These are phyloP conservation scores for Solanum paucissectum DNA, from an alignment of 257 asterid genomes.

Conservation along the genomic window DNA sequence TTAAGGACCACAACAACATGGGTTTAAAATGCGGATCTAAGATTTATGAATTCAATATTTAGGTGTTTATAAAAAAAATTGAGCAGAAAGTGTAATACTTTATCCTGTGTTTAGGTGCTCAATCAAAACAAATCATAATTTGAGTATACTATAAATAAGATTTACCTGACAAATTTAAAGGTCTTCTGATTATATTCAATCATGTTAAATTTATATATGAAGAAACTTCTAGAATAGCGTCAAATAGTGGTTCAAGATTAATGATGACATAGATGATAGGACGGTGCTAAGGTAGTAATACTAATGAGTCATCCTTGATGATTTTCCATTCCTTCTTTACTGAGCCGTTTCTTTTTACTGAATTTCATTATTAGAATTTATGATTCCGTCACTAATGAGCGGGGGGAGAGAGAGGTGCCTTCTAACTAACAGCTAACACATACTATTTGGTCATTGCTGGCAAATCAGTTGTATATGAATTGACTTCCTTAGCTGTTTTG, in stretches of 20 bases:
- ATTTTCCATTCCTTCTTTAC: not conserved
- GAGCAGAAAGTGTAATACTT: not conserved
- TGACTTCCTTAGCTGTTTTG: not conserved
- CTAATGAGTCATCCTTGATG: not conserved
- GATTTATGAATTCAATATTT: no score
- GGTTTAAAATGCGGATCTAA: no score
- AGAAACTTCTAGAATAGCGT: no score
- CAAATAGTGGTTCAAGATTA: not conserved
- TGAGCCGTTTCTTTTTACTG: not conserved
- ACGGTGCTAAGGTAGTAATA: not conserved
- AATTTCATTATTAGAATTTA: not conserved
- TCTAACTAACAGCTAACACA: not conserved
- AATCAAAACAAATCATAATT: not conserved
- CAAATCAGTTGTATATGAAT: not conserved
- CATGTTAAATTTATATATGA: not conserved
- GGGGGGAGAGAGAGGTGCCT: not conserved
- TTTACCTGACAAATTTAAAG: not conserved
- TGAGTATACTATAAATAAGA: not conserved
- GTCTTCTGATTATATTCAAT: accelerated
- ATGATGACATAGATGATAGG: no score
- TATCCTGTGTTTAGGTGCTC: not conserved
- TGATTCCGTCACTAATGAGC: not conserved
- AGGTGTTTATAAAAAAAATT: not conserved
- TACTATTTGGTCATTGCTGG: not conserved
- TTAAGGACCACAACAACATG: no score